Evolutionary conservation across 2,329 filamentous ascomycete genomes (phyloP).

Genomic region (Coniochaeta sp.): DNA sequence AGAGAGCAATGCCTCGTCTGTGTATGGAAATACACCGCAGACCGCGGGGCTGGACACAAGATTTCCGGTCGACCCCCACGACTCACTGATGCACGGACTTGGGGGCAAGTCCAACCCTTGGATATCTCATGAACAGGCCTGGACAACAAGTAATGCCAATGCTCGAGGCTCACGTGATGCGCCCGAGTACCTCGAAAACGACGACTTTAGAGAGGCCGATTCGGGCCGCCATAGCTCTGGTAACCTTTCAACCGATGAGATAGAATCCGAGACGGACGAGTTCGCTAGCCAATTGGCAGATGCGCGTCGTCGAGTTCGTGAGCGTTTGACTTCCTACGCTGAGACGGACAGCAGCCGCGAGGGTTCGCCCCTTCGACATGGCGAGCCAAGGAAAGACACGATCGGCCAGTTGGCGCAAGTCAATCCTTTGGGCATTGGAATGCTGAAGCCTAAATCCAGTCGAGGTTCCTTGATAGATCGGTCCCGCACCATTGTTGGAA

Average conservation of each 20-base stretch:
- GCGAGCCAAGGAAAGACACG: slow-evolving; percentile 24
- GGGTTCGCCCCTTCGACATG: slow-evolving; percentile 31
- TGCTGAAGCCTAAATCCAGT: slow-evolving; percentile 61
- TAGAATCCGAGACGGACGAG: slow-evolving; percentile 52
- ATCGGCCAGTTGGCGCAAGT: slow-evolving; percentile 10
- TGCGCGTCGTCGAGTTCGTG: slow-evolving; percentile 63
- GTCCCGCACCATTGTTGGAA: slow-evolving; percentile 26
- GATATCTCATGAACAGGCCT: slow-evolving; percentile 27
- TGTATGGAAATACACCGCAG: slow-evolving; percentile 50
- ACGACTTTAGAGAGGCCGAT: not conserved
- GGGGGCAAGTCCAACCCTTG: slow-evolving; percentile 34
- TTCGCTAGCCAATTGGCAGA: slow-evolving; percentile 68
- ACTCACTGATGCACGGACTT: slow-evolving; percentile 23
- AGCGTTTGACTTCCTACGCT: slow-evolving; percentile 63
- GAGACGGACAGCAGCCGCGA: slow-evolving; percentile 49
- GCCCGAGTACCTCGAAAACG: slow-evolving; percentile 7
- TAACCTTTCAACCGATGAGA: slow-evolving; percentile 20
- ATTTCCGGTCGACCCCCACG: slow-evolving; percentile 25
- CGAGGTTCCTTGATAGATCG: slow-evolving; percentile 54
- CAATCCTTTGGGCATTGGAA: slow-evolving; percentile 43
- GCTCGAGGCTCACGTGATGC: not conserved
- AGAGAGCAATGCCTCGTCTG: slow-evolving; percentile 74
- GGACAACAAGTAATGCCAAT: slow-evolving; percentile 5
- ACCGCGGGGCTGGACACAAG: slow-evolving; percentile 28
- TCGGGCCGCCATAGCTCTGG: slow-evolving; percentile 3